Evolutionary conservation across 1,284 basidiomycete genomes (phyloP).

Genomic region (Entoloma clypeatum): DNA sequence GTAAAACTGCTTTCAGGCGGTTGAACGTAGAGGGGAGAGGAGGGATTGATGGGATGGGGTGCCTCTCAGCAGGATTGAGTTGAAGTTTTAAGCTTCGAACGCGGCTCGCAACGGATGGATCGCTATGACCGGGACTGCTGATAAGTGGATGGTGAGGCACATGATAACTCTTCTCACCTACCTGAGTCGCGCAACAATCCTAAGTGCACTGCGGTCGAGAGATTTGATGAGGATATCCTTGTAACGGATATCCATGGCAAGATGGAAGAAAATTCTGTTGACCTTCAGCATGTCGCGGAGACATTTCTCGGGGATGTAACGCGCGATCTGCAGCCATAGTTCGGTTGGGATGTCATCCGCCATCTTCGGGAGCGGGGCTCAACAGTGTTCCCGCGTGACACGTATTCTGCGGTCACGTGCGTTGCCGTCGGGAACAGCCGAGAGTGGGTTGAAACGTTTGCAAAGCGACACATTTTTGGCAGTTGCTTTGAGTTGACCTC

Average conservation of each 20-base stretch:
- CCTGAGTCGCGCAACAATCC: slow-evolving; percentile 29
- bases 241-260: slow-evolving; percentile 37
- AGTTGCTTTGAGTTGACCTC: slow-evolving; percentile 8
- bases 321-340: slow-evolving; percentile 35
- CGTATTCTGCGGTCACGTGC: too few species aligned
- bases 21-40: too few species aligned
- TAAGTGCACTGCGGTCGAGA: slow-evolving; percentile 19
- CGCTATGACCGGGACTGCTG: slow-evolving; percentile 17
- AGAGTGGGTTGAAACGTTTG: too few species aligned
- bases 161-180: slow-evolving; percentile 20
- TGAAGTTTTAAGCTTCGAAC: slow-evolving; percentile 20
- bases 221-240: slow-evolving; percentile 26
- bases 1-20: too few species aligned
- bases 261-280: slow-evolving; percentile 37
- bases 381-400: neutral
- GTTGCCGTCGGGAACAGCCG: too few species aligned
- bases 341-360: slow-evolving; percentile 33
- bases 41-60: slow-evolving; percentile 4
- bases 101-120: slow-evolving; percentile 24
- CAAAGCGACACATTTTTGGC: slow-evolving; percentile 11
- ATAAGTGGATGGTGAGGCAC: neutral
- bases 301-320: slow-evolving; percentile 30
- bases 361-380: slow-evolving; percentile 2
- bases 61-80: slow-evolving; percentile 14
- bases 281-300: slow-evolving; percentile 30